phyloP scores from a whole-genome alignment of 257 asterid species.

The Plantago major region DNA sequence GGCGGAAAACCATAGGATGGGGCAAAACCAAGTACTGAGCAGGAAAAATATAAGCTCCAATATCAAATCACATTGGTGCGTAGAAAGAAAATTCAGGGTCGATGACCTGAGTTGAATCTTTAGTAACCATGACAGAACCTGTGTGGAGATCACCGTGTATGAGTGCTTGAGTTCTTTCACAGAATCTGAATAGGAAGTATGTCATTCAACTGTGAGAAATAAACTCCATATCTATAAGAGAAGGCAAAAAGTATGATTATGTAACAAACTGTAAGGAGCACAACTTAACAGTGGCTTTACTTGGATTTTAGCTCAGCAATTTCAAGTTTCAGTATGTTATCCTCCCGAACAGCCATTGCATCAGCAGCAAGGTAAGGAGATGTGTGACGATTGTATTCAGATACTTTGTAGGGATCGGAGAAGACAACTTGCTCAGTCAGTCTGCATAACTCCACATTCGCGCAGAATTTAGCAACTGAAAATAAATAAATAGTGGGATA shows the following conservation, averaged over 20 bases:
- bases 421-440: slow-evolving; percentile 94
- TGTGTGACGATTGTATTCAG: slow-evolving; percentile 77
- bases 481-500: slow-evolving; percentile 15
- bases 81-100: slow-evolving; percentile 95
- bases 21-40: slow-evolving; percentile 4
- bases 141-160: slow-evolving; percentile 96
- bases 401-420: slow-evolving; percentile 90
- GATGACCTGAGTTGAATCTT: slow-evolving; percentile 78
- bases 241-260: neutral
- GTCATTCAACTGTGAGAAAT: slow-evolving; percentile 23
- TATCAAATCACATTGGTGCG: slow-evolving; percentile 90
- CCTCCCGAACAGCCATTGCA: slow-evolving; percentile 77
- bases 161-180: slow-evolving; percentile 97
- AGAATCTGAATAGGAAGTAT: slow-evolving; percentile 54
- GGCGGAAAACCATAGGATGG: neutral
- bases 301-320: slow-evolving; percentile 84
- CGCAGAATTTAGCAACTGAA: slow-evolving; percentile 94
- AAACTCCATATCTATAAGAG: neutral
- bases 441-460: slow-evolving; percentile 87
- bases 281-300: slow-evolving; percentile 28
- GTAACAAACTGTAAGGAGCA: slow-evolving; percentile 9
- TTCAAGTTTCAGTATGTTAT: slow-evolving; percentile 76
- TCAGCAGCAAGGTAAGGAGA: slow-evolving; percentile 85
- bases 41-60: slow-evolving; percentile 70
- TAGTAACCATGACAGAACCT: slow-evolving; percentile 87